Percentiles rank a stretch among this genome's conserved stretches.
Evolutionary conservation across 148 eudicot genomes (phyloP).

Genomic region (Talinum fruticosum): DNA sequence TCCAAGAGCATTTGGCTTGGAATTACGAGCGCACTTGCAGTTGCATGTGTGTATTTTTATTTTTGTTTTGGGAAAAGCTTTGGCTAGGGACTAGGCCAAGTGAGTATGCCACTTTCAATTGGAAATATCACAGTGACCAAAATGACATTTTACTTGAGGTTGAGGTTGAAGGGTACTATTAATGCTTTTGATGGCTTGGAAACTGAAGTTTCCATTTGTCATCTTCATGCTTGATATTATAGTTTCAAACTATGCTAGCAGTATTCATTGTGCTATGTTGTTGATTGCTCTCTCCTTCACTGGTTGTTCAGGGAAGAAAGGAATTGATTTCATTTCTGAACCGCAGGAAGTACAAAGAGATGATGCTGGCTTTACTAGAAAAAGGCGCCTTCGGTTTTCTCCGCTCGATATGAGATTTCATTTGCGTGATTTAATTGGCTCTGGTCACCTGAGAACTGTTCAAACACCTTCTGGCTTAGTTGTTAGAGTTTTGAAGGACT

Average conservation of each 20-base stretch:
- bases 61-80: neutral
- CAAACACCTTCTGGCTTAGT: slow-evolving; percentile 82
- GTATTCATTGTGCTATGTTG: neutral
- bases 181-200: neutral
- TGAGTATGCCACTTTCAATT: neutral
- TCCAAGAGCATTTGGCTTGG: too few species aligned
- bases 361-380: slow-evolving; percentile 83
- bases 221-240: neutral
- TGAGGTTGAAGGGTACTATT: neutral
- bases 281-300: slow-evolving; percentile 11
- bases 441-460: slow-evolving; percentile 74
- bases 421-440: slow-evolving; percentile 85
- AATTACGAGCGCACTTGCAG: too few species aligned
- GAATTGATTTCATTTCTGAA: slow-evolving; percentile 76
- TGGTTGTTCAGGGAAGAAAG: slow-evolving; percentile 69
- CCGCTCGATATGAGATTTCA: slow-evolving; percentile 93
- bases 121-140: too few species aligned
- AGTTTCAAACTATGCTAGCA: neutral
- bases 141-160: neutral
- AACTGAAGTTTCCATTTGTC: neutral
- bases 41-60: too few species aligned
- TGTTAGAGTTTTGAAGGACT: slow-evolving; percentile 74
- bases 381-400: slow-evolving; percentile 70
- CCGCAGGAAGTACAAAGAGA: slow-evolving; percentile 90
- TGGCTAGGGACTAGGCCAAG: neutral